Conservation (phyloP, 2,329 filamentous ascomycete species). For the Phaeophleospora eucalypticola region DNA sequence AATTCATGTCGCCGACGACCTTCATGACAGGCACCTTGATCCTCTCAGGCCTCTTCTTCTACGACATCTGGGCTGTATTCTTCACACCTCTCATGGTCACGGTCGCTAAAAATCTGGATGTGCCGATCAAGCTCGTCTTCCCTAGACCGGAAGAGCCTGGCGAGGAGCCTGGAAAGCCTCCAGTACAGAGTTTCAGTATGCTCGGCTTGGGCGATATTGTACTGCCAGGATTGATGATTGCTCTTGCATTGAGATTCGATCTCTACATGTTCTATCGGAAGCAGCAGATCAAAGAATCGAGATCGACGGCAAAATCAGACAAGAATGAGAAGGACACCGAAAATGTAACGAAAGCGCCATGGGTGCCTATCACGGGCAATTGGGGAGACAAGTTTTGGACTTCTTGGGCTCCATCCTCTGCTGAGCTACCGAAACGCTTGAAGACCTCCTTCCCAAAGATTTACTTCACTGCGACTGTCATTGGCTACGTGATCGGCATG, state of each 20-base stretch:
- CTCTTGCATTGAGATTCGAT: slow-evolving; percentile 84
- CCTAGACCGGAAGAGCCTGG: slow-evolving; percentile 53
- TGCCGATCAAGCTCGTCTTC: slow-evolving; percentile 88
- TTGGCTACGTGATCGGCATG: slow-evolving; percentile 77
- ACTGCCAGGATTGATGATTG: slow-evolving; percentile 85
- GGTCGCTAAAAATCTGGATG: slow-evolving; percentile 82
- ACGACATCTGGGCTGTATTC: slow-evolving; percentile 91
- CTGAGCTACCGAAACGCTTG: slow-evolving; percentile 15
- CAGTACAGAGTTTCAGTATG: slow-evolving; percentile 57
- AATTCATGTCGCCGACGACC: slow-evolving; percentile 83
- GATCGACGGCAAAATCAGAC: slow-evolving; percentile 41
- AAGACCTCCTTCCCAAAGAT: slow-evolving; percentile 66
- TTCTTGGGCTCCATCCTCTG: slow-evolving; percentile 21
- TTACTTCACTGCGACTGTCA: slow-evolving; percentile 75
- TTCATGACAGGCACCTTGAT: slow-evolving; percentile 78
- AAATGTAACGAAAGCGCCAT: slow-evolving; percentile 37
- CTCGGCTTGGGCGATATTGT: slow-evolving; percentile 93
- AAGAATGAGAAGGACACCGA: slow-evolving; percentile 17
- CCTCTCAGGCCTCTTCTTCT: slow-evolving; percentile 77
- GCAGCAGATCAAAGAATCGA: slow-evolving; percentile 36
- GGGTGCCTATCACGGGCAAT: slow-evolving; percentile 55
- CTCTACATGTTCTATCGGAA: slow-evolving; percentile 77
- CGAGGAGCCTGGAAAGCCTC: slow-evolving; percentile 31
- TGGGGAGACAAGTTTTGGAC: slow-evolving; percentile 89
- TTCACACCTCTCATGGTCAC: slow-evolving; percentile 84